A percentile compares a stretch with the other conserved stretches of the same genome.
phyloP scores from a whole-genome alignment of 163 green algal genomes.

The Scenedesmus sp. region DNA sequence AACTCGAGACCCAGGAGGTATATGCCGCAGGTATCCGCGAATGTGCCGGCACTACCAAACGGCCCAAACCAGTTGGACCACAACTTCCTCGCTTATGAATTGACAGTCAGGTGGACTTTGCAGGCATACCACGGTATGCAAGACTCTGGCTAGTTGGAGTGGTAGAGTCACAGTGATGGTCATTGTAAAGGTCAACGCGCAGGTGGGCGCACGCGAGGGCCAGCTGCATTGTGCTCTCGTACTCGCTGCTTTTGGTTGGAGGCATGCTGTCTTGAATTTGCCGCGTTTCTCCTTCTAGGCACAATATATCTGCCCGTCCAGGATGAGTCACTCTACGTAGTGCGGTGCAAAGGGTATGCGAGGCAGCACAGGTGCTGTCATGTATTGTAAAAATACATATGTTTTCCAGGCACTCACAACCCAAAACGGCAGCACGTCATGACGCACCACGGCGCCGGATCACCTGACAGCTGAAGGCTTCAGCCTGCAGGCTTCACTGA shows the following conservation, averaged over 20 bases:
- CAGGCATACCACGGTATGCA: not conserved
- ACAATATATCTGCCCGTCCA: not conserved
- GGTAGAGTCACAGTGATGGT: not conserved
- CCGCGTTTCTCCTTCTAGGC: too few relatives aligned
- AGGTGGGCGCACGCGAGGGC: constrained; percentile 16
- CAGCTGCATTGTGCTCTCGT: not conserved
- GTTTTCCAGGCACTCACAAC: too few relatives aligned
- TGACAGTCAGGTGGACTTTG: not conserved
- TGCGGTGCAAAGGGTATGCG: too few relatives aligned
- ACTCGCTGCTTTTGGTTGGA: not conserved
- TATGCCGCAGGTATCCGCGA: not conserved
- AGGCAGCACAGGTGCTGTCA: too few relatives aligned
- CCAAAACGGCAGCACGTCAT: too few relatives aligned
- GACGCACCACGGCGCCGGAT: too few relatives aligned
- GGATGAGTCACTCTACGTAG: too few relatives aligned
- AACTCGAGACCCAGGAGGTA: not conserved
- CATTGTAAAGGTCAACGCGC: constrained; percentile 6
- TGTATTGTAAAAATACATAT: too few relatives aligned
- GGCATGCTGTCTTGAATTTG: not conserved
- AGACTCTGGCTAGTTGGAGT: not conserved
- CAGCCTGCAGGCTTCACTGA: too few relatives aligned
- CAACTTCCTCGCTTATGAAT: not conserved
- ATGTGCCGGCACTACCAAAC: not conserved
- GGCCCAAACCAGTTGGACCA: not conserved
- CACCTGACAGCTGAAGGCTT: too few relatives aligned